Percentiles rank a stretch among this genome's conserved stretches.
phyloP scores from a whole-genome alignment of 129 eudicot genomes.

The Lactuca saligna region DNA sequence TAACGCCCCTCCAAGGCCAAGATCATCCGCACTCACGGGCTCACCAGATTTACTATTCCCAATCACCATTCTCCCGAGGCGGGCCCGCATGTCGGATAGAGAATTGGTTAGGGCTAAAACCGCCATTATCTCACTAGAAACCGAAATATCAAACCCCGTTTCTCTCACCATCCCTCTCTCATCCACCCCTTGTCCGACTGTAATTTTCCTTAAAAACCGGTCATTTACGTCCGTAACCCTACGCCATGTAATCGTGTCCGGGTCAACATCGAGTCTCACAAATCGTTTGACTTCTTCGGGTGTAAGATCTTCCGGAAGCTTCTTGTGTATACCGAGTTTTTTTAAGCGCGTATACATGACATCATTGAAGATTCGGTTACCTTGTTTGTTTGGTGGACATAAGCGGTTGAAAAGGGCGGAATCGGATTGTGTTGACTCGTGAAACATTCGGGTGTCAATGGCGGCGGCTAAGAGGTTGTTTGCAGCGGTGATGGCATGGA shows the following conservation, averaged over 20 bases:
- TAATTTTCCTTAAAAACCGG: slow-evolving; percentile 83
- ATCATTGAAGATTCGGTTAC: slow-evolving; percentile 55
- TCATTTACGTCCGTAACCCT: slow-evolving; percentile 98
- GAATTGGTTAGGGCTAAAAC: slow-evolving; percentile 87
- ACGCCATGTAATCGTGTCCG: slow-evolving; percentile 88
- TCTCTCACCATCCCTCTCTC: slow-evolving; percentile 98
- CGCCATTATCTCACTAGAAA: slow-evolving; percentile 99
- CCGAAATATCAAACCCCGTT: slow-evolving; percentile 86
- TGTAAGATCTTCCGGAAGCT: slow-evolving; percentile 76
- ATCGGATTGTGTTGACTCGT: slow-evolving; percentile 77
- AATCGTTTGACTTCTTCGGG: slow-evolving; percentile 74
- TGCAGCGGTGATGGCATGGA: slow-evolving; percentile 96
- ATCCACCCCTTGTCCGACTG: slow-evolving; percentile 90
- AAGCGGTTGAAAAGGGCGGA: slow-evolving; percentile 73
- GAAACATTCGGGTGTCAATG: slow-evolving; percentile 83
- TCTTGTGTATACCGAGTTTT: slow-evolving; percentile 74
- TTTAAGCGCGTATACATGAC: slow-evolving; percentile 80
- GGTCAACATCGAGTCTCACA: slow-evolving; percentile 89
- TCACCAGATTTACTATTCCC: slow-evolving; percentile 89
- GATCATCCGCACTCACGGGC: slow-evolving; percentile 95
- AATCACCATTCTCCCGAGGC: slow-evolving; percentile 95
- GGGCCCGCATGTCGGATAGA: slow-evolving; percentile 80
- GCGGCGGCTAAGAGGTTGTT: slow-evolving; percentile 96
- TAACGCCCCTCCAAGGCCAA: slow-evolving; percentile 95
- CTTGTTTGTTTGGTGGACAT: slow-evolving; percentile 78